phyloP scores from a whole-genome alignment of 768 basidiomycete genomes.

The Amyloporia xantha region DNA sequence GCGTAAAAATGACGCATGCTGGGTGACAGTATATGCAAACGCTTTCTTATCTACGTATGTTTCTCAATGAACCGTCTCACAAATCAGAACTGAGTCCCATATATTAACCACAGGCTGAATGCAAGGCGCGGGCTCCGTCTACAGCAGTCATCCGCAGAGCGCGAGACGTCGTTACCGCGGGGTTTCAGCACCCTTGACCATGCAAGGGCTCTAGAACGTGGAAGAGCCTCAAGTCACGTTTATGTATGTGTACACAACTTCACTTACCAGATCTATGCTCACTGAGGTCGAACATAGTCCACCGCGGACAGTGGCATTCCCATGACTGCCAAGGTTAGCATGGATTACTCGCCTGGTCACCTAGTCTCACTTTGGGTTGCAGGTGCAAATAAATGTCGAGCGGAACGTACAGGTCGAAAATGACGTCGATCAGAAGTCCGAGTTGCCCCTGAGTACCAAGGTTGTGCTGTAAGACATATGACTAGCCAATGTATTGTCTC shows the following conservation, averaged over 20 bases:
- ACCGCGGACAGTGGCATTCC: neutral
- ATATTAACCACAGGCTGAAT: conserved; percentile 11
- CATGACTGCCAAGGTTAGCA: neutral
- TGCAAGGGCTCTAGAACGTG: neutral
- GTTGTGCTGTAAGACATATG: neutral
- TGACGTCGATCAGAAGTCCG: neutral
- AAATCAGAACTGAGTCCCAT: no score
- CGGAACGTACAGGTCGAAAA: neutral
- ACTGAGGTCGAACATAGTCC: no score
- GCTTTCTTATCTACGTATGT: conserved; percentile 13
- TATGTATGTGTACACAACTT: neutral
- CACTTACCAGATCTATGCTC: no score
- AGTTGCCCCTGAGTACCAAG: neutral
- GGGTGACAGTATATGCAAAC: conserved; percentile 11
- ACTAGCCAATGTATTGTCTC: no score
- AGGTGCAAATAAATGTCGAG: conserved; percentile 3
- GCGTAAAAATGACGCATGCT: no score
- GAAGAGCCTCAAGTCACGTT: neutral
- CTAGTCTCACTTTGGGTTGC: neutral
- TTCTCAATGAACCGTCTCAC: no score
- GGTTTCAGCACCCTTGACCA: neutral
- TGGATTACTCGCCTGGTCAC: neutral
- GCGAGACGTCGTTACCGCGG: neutral
- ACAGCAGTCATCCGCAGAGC: conserved; percentile 3
- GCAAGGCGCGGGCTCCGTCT: conserved; percentile 4